These are phyloP conservation scores for Draba incana DNA, from an alignment of 345 rosid genomes.

Conservation along the genomic window DNA sequence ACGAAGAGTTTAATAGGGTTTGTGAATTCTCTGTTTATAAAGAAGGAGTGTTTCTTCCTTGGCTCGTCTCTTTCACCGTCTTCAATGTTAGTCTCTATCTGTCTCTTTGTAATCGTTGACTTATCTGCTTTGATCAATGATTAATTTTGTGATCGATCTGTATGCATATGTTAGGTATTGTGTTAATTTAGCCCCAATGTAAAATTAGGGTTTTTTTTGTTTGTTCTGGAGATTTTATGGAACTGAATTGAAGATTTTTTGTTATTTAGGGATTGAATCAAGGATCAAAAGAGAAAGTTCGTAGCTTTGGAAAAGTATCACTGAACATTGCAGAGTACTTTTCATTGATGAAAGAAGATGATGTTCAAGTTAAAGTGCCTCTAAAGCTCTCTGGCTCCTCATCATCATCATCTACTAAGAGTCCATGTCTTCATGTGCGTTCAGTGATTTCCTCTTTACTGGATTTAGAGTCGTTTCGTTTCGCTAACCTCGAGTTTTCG, in stretches of 20 bases:
- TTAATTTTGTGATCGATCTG: not conserved
- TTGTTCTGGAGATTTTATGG: not conserved
- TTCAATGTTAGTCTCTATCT: conserved; percentile 49
- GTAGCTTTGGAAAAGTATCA: conserved; percentile 58
- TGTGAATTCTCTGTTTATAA: conserved; percentile 55
- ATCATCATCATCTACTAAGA: conserved; percentile 28
- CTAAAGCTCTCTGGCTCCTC: conserved; percentile 45
- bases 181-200: not conserved
- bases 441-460: not conserved
- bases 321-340: conserved; percentile 69
- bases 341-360: conserved; percentile 59
- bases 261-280: conserved; percentile 49
- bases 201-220: conserved; percentile 17
- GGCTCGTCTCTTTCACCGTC: conserved; percentile 58
- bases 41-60: conserved; percentile 49
- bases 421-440: conserved; percentile 45
- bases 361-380: conserved; percentile 64
- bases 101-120: not conserved
- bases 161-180: too few relatives aligned
- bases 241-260: not conserved
- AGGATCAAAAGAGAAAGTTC: conserved; percentile 58
- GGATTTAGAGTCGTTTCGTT: not conserved
- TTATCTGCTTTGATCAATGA: too few relatives aligned
- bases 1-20: conserved; percentile 55
- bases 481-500: conserved; percentile 31